phyloP scores from a whole-genome alignment of 1,284 basidiomycete species.

The Xerocomus minutiporus region DNA sequence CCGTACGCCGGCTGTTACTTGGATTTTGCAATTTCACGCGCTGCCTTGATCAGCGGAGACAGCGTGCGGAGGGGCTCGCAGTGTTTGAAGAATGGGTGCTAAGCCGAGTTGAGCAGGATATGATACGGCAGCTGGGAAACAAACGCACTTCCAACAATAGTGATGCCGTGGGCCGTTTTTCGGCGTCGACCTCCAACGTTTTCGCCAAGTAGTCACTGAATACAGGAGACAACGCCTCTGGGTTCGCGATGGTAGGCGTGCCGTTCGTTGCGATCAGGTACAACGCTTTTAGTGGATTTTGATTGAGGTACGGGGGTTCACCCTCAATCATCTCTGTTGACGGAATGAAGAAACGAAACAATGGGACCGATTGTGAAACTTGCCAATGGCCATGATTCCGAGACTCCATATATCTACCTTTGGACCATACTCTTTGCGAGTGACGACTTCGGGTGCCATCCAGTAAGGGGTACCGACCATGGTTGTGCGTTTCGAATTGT shows the following conservation, averaged over 20 bases:
- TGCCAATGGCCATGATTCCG: constrained; percentile 98
- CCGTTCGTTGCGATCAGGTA: constrained; percentile 98
- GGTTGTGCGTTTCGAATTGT: constrained; percentile 92
- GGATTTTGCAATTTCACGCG: constrained; percentile 77
- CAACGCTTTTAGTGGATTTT: constrained; percentile 92
- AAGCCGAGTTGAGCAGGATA: constrained; percentile 1
- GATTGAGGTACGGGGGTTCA: constrained; percentile 96
- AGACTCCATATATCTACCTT: constrained; percentile 99
- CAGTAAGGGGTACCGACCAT: constrained; percentile 99
- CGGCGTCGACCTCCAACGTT: constrained; percentile 92
- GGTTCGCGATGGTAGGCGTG: constrained; percentile 95
- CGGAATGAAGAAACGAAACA: constrained; percentile 3
- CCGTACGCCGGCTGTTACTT: constrained; percentile 45
- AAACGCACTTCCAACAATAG: constrained; percentile 69
- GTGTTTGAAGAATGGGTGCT: constrained; percentile 88
- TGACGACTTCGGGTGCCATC: constrained; percentile 99
- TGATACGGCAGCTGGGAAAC: background rate
- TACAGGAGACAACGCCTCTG: constrained; percentile 81
- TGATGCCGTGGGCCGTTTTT: constrained; percentile 86
- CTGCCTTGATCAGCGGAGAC: constrained; percentile 90
- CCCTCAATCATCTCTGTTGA: constrained; percentile 95
- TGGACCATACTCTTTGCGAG: constrained; percentile 96
- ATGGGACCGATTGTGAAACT: constrained; percentile 6
- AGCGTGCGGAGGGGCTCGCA: constrained; percentile 85
- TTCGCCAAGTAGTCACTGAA: constrained; percentile 90